Percentiles rank a stretch among this genome's conserved stretches.
Conservation (phyloP, 1,284 basidiomycete species). For the Tilletia horrida region DNA sequence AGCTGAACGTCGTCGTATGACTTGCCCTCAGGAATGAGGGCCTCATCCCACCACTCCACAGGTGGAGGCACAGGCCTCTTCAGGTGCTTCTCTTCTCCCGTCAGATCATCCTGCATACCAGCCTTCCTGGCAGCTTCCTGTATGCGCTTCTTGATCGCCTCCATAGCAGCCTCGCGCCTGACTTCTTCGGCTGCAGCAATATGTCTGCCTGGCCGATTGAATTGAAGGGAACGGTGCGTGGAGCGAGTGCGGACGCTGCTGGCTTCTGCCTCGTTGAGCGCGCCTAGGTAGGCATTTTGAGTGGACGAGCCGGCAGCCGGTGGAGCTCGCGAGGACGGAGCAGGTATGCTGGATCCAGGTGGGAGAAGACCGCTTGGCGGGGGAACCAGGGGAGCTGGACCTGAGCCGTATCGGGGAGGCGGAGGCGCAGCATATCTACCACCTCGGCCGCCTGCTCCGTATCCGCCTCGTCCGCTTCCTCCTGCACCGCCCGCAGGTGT, state of each 20-base stretch:
- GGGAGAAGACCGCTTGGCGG: slow-evolving; percentile 12
- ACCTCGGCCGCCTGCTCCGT: neutral
- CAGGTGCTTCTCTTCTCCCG: slow-evolving; percentile 73
- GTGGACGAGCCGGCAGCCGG: neutral
- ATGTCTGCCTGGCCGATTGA: slow-evolving; percentile 49
- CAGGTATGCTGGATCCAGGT: neutral
- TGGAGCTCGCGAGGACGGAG: neutral
- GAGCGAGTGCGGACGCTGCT: slow-evolving; percentile 17
- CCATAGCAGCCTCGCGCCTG: slow-evolving; percentile 65
- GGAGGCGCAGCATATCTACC: neutral
- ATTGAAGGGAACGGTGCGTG: slow-evolving; percentile 46
- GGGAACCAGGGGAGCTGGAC: neutral
- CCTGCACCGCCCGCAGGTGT: neutral
- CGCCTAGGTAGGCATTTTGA: neutral
- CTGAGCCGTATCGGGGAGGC: neutral
- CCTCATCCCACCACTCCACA: slow-evolving; percentile 95
- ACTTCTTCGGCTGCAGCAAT: slow-evolving; percentile 46
- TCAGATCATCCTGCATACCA: slow-evolving; percentile 86
- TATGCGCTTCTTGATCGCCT: slow-evolving; percentile 86
- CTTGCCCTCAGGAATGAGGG: slow-evolving; percentile 79
- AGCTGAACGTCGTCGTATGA: slow-evolving; percentile 62
- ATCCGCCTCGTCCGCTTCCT: neutral
- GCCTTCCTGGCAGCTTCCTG: slow-evolving; percentile 87
- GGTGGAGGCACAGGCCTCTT: slow-evolving; percentile 76
- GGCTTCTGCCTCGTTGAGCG: slow-evolving; percentile 22